Evolutionary conservation across 331 rosid species (phyloP).

Genomic region (Phaseolus coccineus): DNA sequence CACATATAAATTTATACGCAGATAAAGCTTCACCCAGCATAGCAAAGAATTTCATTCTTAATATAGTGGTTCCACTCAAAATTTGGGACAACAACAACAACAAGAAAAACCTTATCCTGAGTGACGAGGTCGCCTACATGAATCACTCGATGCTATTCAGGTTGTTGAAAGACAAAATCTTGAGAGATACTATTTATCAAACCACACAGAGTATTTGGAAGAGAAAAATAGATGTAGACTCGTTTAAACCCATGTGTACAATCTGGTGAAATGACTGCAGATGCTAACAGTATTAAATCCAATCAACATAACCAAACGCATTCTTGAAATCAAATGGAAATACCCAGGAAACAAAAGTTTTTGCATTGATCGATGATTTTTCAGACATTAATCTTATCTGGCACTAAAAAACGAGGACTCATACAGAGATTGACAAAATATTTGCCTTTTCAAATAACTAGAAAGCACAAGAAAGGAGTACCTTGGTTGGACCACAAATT

Average conservation of each 20-base stretch:
- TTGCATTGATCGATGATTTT: slow-evolving; percentile 2
- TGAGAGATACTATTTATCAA: too few relatives aligned
- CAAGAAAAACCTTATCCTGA: too few relatives aligned
- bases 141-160: too few relatives aligned
- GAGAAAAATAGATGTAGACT: neutral
- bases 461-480: slow-evolving; percentile 12
- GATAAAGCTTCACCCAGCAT: slow-evolving; percentile 20
- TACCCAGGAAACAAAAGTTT: slow-evolving; percentile 7
- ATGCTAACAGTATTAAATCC: slow-evolving; percentile 3
- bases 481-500: slow-evolving; percentile 8
- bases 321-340: slow-evolving; percentile 24
- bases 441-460: slow-evolving; percentile 28
- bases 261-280: neutral
- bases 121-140: too few relatives aligned
- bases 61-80: neutral
- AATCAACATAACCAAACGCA: slow-evolving; percentile 17
- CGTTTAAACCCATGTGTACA: neutral
- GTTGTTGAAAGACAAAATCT: too few relatives aligned
- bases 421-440: neutral
- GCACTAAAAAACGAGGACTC: neutral
- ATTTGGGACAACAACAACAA: neutral
- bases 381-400: slow-evolving; percentile 11
- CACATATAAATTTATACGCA: slow-evolving; percentile 7
- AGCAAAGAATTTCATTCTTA: neutral
- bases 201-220: neutral